These are phyloP conservation scores for Scolecobasidium constrictum DNA, from an alignment of 2,329 filamentous ascomycete genomes.

Conservation along the genomic window DNA sequence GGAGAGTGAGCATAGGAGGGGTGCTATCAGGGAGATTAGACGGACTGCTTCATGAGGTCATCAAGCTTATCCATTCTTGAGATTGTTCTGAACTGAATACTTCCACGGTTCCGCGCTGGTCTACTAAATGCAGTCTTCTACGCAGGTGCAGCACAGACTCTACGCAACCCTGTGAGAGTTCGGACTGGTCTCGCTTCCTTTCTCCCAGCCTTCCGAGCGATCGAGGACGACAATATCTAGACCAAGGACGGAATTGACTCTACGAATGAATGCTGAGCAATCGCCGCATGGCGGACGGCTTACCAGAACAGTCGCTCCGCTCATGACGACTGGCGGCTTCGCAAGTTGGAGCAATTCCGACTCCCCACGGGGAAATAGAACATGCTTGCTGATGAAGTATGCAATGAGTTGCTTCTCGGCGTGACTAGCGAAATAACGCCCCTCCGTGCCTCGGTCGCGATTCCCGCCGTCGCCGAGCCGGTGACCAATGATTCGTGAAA, in stretches of 20 bases:
- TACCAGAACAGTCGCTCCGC: constrained; percentile 1
- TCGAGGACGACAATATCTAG: constrained; percentile 2
- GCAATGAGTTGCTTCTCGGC: constrained; percentile 7
- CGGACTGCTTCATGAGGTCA: no score
- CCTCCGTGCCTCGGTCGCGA: not conserved
- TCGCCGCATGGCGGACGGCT: not conserved
- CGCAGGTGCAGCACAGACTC: no score
- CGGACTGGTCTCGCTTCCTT: no score
- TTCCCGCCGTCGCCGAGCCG: not conserved
- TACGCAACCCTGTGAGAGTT: no score
- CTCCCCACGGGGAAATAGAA: not conserved
- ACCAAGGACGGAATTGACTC: not conserved
- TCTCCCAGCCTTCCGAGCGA: not conserved
- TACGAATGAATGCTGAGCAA: constrained; percentile 1
- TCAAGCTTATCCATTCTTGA: not conserved
- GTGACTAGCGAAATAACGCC: not conserved
- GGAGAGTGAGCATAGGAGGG: constrained; percentile 47
- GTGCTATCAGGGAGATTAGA: constrained; percentile 45
- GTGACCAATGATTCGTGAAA: constrained; percentile 4
- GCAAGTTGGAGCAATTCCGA: constrained; percentile 2
- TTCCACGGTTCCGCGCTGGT: no score
- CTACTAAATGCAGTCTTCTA: no score
- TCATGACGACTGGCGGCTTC: not conserved
- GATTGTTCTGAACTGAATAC: not conserved
- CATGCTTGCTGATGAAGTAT: constrained; percentile 8